Percentiles rank a stretch among this genome's conserved stretches.
phyloP scores from a whole-genome alignment of 108 stramenopile genomes.

The Cyclotella baltica region DNA sequence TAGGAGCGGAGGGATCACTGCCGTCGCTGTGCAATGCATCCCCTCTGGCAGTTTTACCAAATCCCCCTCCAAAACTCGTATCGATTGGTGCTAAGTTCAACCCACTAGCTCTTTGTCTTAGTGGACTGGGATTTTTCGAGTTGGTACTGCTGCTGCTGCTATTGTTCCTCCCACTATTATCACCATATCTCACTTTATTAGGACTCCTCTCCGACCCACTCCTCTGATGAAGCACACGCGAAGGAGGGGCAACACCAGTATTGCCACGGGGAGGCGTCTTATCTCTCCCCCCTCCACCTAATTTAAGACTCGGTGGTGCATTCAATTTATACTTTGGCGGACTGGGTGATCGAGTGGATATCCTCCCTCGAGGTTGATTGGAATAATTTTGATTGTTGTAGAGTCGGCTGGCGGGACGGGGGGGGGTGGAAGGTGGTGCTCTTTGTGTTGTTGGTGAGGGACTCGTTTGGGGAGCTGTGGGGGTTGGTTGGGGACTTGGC shows the following conservation, averaged over 20 bases:
- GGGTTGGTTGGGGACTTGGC: neutral
- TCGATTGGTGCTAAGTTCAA: slow-evolving; percentile 44
- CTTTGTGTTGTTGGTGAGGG: neutral
- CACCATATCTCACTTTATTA: neutral
- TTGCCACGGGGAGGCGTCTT: neutral
- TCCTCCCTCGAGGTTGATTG: slow-evolving; percentile 4
- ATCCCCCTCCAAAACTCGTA: slow-evolving; percentile 29
- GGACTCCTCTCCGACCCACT: slow-evolving; percentile 1
- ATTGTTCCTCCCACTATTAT: neutral
- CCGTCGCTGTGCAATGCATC: neutral
- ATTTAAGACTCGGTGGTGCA: slow-evolving; percentile 39
- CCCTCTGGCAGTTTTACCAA: neutral
- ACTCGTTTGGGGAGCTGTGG: neutral
- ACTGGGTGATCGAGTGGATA: slow-evolving; percentile 7
- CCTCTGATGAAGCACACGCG: slow-evolving; percentile 15
- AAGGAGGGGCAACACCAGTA: slow-evolving; percentile 14
- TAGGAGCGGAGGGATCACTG: neutral
- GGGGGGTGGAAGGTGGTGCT: slow-evolving; percentile 27
- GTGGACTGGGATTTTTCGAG: slow-evolving; percentile 16
- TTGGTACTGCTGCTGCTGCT: neutral
- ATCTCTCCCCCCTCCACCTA: neutral
- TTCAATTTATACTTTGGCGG: slow-evolving; percentile 49
- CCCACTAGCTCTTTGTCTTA: slow-evolving; percentile 43
- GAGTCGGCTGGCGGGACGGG: neutral
- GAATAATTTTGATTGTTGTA: slow-evolving; percentile 31